Evolutionary conservation across 306 rosid species (phyloP).

Genomic region (Quercus bicolor): DNA sequence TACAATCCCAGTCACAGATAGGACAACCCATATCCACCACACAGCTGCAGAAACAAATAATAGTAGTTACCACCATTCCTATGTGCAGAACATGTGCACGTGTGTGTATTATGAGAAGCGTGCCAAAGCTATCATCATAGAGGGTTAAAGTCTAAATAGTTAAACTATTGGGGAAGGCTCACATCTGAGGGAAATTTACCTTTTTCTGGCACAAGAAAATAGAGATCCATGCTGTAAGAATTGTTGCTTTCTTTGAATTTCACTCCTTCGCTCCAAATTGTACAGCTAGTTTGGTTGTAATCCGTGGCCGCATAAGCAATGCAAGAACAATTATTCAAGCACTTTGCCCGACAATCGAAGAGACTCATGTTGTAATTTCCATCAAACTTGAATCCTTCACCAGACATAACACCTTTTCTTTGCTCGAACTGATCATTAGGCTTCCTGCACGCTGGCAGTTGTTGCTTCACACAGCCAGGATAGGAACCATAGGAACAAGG

Average conservation of each 20-base stretch:
- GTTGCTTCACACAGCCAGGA: not conserved
- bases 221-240: not conserved
- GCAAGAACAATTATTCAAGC: not conserved
- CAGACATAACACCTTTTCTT: not conserved
- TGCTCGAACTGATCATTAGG: not conserved
- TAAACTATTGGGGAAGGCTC: too few species aligned
- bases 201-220: not conserved
- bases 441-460: not conserved
- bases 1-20: conserved; percentile 5
- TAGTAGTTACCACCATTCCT: not conserved
- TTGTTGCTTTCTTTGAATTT: not conserved
- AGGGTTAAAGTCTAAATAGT: not conserved
- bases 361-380: not conserved
- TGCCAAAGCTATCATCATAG: not conserved
- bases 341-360: not conserved
- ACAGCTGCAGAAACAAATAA: conserved; percentile 6
- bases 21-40: conserved; percentile 34
- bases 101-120: not conserved
- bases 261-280: not conserved
- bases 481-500: not conserved
- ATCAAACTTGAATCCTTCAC: not conserved
- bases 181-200: not conserved
- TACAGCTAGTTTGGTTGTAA: not conserved
- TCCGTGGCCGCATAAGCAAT: not conserved
- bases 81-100: not conserved